Percentiles rank a stretch among this genome's conserved stretches.
phyloP scores from a whole-genome alignment of 441 rosid genomes.

The Pelargonium fulgidum region DNA sequence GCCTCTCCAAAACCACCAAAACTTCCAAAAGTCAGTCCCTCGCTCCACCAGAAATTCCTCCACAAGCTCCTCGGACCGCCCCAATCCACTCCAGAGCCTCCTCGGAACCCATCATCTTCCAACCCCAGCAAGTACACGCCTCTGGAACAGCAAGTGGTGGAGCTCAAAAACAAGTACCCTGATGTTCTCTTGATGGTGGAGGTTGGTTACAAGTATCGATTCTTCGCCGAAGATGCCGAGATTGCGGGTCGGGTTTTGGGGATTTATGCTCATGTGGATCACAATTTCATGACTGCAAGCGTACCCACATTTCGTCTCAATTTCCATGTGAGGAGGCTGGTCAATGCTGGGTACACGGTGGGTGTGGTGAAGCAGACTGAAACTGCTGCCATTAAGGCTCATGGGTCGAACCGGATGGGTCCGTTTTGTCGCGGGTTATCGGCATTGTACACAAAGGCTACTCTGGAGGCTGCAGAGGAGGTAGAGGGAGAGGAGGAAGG shows the following conservation, averaged over 20 bases:
- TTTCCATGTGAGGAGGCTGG: constrained; percentile 78
- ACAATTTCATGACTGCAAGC: constrained; percentile 78
- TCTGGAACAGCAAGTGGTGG: constrained; percentile 76
- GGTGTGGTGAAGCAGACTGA: constrained; percentile 97
- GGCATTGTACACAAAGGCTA: constrained; percentile 79
- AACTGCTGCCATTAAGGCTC: constrained; percentile 86
- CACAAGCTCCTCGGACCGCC: constrained; percentile 45
- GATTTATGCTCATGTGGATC: constrained; percentile 70
- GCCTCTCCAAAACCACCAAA: constrained; percentile 20
- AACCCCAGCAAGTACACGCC: constrained; percentile 57
- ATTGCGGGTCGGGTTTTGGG: constrained; percentile 69
- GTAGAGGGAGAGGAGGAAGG: constrained; percentile 68
- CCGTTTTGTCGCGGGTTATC: constrained; percentile 80
- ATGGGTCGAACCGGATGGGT: constrained; percentile 48
- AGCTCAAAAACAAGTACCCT: constrained; percentile 55
- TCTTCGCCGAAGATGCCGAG: constrained; percentile 84
- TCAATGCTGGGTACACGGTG: constrained; percentile 73
- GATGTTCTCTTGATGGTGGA: constrained; percentile 85
- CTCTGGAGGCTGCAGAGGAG: constrained; percentile 84
- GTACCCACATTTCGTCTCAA: constrained; percentile 77
- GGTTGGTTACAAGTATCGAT: constrained; percentile 85
- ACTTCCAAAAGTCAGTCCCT: constrained; percentile 35
- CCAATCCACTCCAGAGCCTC: constrained; percentile 18
- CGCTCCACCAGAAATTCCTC: constrained; percentile 43
- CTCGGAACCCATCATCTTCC: constrained; percentile 11